A percentile compares a stretch with the other conserved stretches of the same genome.
Evolutionary conservation across 257 asterid genomes (phyloP).

Genomic region (Jacaranda mimosifolia): DNA sequence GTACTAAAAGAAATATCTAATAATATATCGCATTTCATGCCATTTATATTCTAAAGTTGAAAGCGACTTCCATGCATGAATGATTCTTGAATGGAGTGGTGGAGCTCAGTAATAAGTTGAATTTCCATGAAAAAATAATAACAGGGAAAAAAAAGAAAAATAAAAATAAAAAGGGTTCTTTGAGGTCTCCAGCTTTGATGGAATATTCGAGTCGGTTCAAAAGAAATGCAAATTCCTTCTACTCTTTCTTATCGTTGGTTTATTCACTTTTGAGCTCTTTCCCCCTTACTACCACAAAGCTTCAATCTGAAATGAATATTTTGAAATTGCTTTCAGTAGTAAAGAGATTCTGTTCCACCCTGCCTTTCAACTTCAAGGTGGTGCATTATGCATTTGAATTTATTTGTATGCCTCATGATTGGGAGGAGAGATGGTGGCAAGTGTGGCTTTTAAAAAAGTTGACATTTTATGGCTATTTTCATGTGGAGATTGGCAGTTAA

Average conservation of each 20-base stretch:
- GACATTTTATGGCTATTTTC: neutral
- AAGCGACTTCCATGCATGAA: neutral
- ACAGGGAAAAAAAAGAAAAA: neutral
- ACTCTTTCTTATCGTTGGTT: conserved; percentile 8
- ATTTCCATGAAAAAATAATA: too few relatives aligned
- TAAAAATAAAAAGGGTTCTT: neutral
- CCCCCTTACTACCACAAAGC: conserved; percentile 30
- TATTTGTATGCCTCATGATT: neutral
- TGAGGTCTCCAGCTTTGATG: conserved; percentile 36
- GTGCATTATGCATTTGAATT: conserved; percentile 25
- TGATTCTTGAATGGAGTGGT: neutral
- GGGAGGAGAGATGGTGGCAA: neutral
- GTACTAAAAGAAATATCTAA: too few relatives aligned
- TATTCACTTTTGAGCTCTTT: conserved; percentile 24
- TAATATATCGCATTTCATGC: neutral
- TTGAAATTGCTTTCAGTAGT: conserved; percentile 27
- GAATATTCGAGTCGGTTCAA: conserved; percentile 41
- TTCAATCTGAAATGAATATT: conserved; percentile 40
- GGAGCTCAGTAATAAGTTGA: neutral
- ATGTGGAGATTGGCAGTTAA: too few relatives aligned
- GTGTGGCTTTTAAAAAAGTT: neutral
- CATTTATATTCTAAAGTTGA: neutral
- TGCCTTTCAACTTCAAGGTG: neutral
- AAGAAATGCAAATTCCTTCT: conserved; percentile 32
- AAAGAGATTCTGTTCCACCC: conserved; percentile 38